Conservation (phyloP, 139 green algal species). For the Desmodesmus armatus region DNA sequence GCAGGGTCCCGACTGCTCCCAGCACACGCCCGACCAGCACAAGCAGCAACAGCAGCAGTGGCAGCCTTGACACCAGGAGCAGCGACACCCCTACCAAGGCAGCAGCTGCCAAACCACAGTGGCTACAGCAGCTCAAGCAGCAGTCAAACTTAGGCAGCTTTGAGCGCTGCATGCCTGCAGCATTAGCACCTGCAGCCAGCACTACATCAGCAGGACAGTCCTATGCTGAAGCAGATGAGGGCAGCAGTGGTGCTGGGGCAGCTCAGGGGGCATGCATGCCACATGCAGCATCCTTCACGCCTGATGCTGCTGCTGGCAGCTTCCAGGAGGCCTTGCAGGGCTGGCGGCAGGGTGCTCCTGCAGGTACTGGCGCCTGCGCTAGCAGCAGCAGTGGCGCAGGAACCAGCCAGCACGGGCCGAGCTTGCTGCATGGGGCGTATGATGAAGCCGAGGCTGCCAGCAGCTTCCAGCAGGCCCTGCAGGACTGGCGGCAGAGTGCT, state of each 20-base stretch:
- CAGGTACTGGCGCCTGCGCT: background rate
- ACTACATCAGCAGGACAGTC: too few species aligned
- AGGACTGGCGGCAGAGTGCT: background rate
- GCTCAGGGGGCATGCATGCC: background rate
- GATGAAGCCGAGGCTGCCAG: conserved; percentile 11
- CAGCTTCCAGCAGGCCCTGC: conserved; percentile 7
- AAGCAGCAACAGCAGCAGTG: too few species aligned
- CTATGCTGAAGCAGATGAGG: too few species aligned
- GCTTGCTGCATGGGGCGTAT: conserved; percentile 14
- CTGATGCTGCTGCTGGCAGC: background rate
- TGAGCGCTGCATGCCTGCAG: too few species aligned
- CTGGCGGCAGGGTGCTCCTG: background rate
- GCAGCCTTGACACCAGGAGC: too few species aligned
- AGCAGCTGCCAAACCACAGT: too few species aligned
- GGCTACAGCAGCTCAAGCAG: background rate
- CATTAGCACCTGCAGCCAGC: too few species aligned
- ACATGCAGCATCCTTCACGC: background rate
- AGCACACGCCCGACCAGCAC: too few species aligned
- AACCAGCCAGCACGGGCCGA: background rate
- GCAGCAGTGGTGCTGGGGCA: background rate
- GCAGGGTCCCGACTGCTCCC: too few species aligned
- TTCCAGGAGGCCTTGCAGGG: conserved; percentile 5
- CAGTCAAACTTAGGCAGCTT: too few species aligned
- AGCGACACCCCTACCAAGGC: too few species aligned
- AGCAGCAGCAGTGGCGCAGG: background rate